Evolutionary conservation across 1,284 basidiomycete species (phyloP), one percentile per base, ranked within the genome.

Genomic region (Pisolithus thermaeus): DNA sequence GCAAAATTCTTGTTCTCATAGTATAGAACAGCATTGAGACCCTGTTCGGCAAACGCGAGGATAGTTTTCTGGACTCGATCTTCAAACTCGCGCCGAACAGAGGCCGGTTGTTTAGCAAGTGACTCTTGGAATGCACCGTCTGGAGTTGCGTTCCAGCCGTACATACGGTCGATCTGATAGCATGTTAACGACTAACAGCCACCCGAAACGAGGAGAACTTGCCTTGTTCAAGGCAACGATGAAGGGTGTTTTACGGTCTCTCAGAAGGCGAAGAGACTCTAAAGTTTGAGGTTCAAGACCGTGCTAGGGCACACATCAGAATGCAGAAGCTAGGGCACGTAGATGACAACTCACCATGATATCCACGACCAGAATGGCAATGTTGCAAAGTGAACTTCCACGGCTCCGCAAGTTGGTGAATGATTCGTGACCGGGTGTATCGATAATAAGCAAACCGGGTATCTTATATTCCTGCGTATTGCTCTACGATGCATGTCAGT

Each of bases 361-460:
- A 77, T 99, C 97, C 44, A 99, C 95, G 51, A 99, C 97, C 45
- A 99, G 81, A 61, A 99, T 93, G 58, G 97, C 97, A 60, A 99
- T 99, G 74, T 99, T 99, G 75, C 97, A 99, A 28, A 99, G 79
- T 20, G 95, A 98, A 58, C 92, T 95, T 67, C 97, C 97, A 71
- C 97, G 90, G 27, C 90, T 87, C 52, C 97, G 92, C 66, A 99
- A 71, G 70, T 99, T 99, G 22, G 94, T 95, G 79, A 99, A 99
- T 7, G 95, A 98, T 73, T 99, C 97, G 85, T 99, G 97, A 57
- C 97, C 97, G 50, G 97, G 97, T 3, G 97, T 99, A 71, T 99
- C 97, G 64, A 99, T 99, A 65, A 99, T 73, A 52, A 99, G 80
- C 25, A 99, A 80, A 72, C 97, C 97, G 32, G 97, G 97, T 55